A percentile compares a stretch with the other conserved stretches of the same genome.
Conservation (phyloP, 768 basidiomycete species). For the Strobilomyces confusus region DNA sequence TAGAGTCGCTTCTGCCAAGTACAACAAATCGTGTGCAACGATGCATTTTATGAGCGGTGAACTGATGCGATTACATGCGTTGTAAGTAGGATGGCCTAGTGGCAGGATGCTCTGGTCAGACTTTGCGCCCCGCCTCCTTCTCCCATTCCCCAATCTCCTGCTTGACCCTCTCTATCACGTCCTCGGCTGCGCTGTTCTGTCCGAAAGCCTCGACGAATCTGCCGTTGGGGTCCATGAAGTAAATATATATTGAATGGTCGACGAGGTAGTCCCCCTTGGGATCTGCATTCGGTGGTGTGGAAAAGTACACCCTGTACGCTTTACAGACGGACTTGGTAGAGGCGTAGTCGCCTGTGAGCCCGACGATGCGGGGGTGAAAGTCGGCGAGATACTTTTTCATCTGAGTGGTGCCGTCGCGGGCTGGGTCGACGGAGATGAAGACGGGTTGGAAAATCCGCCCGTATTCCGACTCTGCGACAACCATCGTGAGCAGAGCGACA, state of each 20-base stretch:
- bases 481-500: constrained; percentile 8
- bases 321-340: constrained; percentile 87
- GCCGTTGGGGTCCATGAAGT: constrained; percentile 95
- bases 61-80: constrained; percentile 12
- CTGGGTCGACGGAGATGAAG: constrained; percentile 96
- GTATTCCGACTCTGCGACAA: constrained; percentile 55
- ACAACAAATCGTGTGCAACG: neutral
- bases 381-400: constrained; percentile 69
- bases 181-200: constrained; percentile 65
- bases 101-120: constrained; percentile 26
- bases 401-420: constrained; percentile 68
- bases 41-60: constrained; percentile 16
- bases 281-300: constrained; percentile 85
- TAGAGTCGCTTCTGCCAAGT: constrained; percentile 9
- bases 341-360: constrained; percentile 83
- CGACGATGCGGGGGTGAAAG: constrained; percentile 88
- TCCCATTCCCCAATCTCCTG: constrained; percentile 47
- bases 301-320: constrained; percentile 97
- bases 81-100: constrained; percentile 4
- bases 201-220: constrained; percentile 97
- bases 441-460: constrained; percentile 79
- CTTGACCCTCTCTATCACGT: constrained; percentile 60
- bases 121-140: constrained; percentile 31
- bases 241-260: constrained; percentile 95
- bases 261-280: constrained; percentile 94